phyloP scores from a whole-genome alignment of 2,329 filamentous ascomycete species.

The Didymella sp. region DNA sequence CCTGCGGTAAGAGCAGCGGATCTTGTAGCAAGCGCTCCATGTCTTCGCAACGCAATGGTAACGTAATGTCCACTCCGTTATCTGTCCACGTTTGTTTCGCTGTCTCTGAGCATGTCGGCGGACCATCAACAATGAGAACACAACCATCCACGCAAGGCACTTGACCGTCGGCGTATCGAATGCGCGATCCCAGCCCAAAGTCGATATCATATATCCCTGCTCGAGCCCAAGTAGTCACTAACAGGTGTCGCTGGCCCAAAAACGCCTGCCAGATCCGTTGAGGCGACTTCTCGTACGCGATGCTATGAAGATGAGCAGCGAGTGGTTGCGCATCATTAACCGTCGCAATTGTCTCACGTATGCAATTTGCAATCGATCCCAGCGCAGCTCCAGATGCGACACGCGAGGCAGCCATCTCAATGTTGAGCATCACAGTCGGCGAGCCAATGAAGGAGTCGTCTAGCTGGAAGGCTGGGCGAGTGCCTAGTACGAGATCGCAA shows the following conservation, averaged over 20 bases:
- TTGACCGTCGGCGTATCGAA: slow-evolving; percentile 17
- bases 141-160: slow-evolving; percentile 13
- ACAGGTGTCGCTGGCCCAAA: slow-evolving; percentile 13
- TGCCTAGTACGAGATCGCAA: slow-evolving; percentile 18
- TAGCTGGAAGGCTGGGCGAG: slow-evolving; percentile 11
- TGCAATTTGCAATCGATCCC: background rate
- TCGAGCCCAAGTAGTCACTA: slow-evolving; percentile 22
- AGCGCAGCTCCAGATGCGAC: background rate
- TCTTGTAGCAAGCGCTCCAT: slow-evolving; percentile 12
- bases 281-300: slow-evolving; percentile 18
- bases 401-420: slow-evolving; percentile 10
- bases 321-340: slow-evolving; percentile 10
- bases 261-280: slow-evolving; percentile 21
- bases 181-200: slow-evolving; percentile 12
- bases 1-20: slow-evolving; percentile 10
- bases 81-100: background rate
- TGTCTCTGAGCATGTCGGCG: background rate
- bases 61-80: slow-evolving; percentile 4
- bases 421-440: slow-evolving; percentile 18
- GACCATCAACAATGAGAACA: slow-evolving; percentile 13
- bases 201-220: slow-evolving; percentile 13
- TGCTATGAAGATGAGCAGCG: slow-evolving; percentile 15
- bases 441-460: slow-evolving; percentile 9
- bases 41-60: slow-evolving; percentile 3
- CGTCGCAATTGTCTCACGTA: slow-evolving; percentile 4